Evolutionary conservation across 2,329 filamentous ascomycete genomes (phyloP), one percentile per base, ranked within the genome.

Genomic region (Lasiodiplodia gonubiensis): DNA sequence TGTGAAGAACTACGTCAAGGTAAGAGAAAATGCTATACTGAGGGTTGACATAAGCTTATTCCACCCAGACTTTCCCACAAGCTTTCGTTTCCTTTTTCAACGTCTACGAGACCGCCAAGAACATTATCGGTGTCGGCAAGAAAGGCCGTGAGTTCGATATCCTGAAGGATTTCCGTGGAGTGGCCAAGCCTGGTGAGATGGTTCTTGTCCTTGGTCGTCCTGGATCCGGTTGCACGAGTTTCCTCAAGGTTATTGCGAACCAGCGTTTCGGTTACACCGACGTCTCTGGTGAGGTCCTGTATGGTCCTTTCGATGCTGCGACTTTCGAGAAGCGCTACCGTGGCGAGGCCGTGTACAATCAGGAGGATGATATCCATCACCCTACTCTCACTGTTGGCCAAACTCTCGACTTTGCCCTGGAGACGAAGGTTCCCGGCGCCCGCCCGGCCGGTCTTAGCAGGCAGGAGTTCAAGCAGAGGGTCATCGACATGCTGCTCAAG

Each of bases 321-420:
- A 88, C 90, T 59, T 94, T 96, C 72, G 80, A 80, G 70, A 86
- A 90, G 74, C 83, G 86, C 61, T 96, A 92, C 76, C 86, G 92
- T 35, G 92, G 92, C 61, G 92, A 97, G 80, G 90, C 91, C 0
- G 89, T 94, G 4, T 97, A 96, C 81, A 94, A 93, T 74, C 89
- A 92, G 72, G 92, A 94, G 77, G 92, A 96, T 71, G 93, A 97
- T 72, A 85, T 94, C 25, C 93, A 97, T 72, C 90, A 93, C 72
- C 88, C 93, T 0, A 95, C 92, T 0, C 83, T 97, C 27, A 95
- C 93, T 0, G 94, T 97, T 2, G 90, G 92, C 66, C 92, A 97
- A 76, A 97, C 94, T 0, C 85, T 97, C 0, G 89, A 87, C 0
- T 97, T 97, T 74, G 93, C 93, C 0, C 81, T 96, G 3, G 91